phyloP scores from a whole-genome alignment of 371 early-diverging fungal species.

The Mucor velutinosus region DNA sequence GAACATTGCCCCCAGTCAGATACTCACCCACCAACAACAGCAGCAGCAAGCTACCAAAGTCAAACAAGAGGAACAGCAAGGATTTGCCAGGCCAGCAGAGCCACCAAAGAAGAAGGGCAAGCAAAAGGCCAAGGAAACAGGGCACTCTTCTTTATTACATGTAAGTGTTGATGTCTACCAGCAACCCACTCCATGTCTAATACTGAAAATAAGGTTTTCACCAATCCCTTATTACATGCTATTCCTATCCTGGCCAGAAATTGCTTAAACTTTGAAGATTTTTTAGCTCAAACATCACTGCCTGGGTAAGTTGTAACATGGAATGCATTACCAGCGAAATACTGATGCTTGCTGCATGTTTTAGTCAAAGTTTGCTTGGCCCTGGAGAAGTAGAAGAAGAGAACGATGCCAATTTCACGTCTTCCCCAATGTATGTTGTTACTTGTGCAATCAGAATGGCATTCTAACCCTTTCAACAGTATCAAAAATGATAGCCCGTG shows the following conservation, averaged over 20 bases:
- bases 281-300: constrained; percentile 45
- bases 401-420: constrained; percentile 15
- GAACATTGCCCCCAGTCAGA: constrained; percentile 11
- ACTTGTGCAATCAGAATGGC: background rate
- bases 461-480: constrained; percentile 3
- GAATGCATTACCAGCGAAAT: background rate
- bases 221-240: constrained; percentile 54
- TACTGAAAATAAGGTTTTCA: constrained; percentile 32
- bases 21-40: constrained; percentile 2
- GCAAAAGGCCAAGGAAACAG: constrained; percentile 27
- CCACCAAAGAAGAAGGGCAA: constrained; percentile 26
- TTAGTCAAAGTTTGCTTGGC: constrained; percentile 43
- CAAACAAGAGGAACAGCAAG: constrained; percentile 4
- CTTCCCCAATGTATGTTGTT: constrained; percentile 37
- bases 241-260: constrained; percentile 55
- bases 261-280: constrained; percentile 51
- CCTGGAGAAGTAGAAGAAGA: constrained; percentile 25
- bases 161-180: constrained; percentile 14
- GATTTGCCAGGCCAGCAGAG: constrained; percentile 9
- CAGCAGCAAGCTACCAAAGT: background rate
- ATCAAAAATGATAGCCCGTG: constrained; percentile 35
- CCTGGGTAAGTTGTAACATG: constrained; percentile 32
- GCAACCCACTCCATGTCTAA: background rate
- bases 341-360: background rate
- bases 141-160: constrained; percentile 28